A percentile compares a stretch with the other conserved stretches of the same genome.
Evolutionary conservation across 2,329 filamentous ascomycete genomes (phyloP).

Genomic region (Alternaria arbusti): DNA sequence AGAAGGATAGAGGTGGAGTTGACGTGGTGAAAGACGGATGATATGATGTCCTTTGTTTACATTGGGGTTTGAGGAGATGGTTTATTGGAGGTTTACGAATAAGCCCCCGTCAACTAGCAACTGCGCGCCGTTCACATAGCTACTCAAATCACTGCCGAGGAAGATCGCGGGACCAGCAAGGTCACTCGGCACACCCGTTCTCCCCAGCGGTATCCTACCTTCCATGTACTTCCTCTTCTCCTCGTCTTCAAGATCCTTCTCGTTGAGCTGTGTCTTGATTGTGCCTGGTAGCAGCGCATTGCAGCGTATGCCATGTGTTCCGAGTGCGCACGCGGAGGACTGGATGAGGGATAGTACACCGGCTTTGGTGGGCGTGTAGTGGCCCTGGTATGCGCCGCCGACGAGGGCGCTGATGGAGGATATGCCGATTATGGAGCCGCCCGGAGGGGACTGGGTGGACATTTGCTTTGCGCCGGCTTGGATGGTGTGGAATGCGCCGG

Average conservation of each 20-base stretch:
- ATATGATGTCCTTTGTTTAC: not conserved
- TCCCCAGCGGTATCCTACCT: constrained; percentile 74
- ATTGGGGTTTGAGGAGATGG: not conserved
- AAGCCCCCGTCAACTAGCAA: constrained; percentile 85
- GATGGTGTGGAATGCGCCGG: constrained; percentile 85
- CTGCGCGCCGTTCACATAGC: constrained; percentile 73
- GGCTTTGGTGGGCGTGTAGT: constrained; percentile 88
- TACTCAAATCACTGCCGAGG: constrained; percentile 73
- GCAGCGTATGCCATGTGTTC: constrained; percentile 76
- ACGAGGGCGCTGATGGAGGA: constrained; percentile 77
- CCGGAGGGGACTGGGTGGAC: constrained; percentile 65
- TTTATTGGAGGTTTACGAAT: constrained; percentile 75
- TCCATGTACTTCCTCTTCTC: constrained; percentile 80
- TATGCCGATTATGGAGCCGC: constrained; percentile 81
- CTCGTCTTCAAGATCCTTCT: constrained; percentile 77
- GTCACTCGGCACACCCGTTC: constrained; percentile 62
- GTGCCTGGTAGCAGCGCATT: constrained; percentile 86
- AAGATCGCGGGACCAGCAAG: constrained; percentile 86
- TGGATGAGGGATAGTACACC: constrained; percentile 83
- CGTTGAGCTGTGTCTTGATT: constrained; percentile 83
- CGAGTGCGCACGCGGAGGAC: constrained; percentile 78
- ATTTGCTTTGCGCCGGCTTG: constrained; percentile 88
- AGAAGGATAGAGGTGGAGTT: not conserved
- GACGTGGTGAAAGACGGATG: not conserved
- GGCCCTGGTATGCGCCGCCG: constrained; percentile 78